phyloP scores from a whole-genome alignment of 2,329 filamentous ascomycete species.

The Venturia nashicola region DNA sequence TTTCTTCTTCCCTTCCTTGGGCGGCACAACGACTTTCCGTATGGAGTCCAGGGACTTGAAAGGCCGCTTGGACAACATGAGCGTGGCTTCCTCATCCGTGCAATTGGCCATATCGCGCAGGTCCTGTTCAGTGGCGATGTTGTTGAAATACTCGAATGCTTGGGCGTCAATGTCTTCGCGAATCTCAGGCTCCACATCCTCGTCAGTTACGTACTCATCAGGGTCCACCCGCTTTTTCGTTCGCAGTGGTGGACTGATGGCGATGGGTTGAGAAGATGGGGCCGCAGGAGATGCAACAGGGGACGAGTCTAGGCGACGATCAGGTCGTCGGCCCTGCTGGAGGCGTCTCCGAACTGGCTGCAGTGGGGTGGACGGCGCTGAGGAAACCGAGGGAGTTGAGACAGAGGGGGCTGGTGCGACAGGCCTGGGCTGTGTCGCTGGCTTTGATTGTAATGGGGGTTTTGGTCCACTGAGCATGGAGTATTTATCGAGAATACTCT shows the following conservation, averaged over 20 bases:
- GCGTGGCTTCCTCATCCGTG: conserved; percentile 54
- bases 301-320: conserved; percentile 1
- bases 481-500: neutral
- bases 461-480: neutral
- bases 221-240: neutral
- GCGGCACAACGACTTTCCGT: conserved; percentile 43
- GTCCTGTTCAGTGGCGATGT: conserved; percentile 53
- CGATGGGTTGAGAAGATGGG: neutral
- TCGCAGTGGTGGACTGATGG: neutral
- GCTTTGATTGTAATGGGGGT: neutral
- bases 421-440: neutral
- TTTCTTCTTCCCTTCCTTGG: conserved; percentile 32
- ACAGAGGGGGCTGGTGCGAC: neutral
- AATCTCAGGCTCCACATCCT: conserved; percentile 5
- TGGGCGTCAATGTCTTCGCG: conserved; percentile 33
- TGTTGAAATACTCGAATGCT: conserved; percentile 74
- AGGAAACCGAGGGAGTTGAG: neutral
- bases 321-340: conserved; percentile 2
- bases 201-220: conserved; percentile 6
- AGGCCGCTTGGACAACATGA: conserved; percentile 62
- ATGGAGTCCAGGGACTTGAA: conserved; percentile 57
- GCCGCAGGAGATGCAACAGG: neutral
- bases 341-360: neutral
- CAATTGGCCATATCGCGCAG: conserved; percentile 72
- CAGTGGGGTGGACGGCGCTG: neutral